Evolutionary conservation across 2,329 filamentous ascomycete species (phyloP).

Genomic region (Cladophialophora yegresii): DNA sequence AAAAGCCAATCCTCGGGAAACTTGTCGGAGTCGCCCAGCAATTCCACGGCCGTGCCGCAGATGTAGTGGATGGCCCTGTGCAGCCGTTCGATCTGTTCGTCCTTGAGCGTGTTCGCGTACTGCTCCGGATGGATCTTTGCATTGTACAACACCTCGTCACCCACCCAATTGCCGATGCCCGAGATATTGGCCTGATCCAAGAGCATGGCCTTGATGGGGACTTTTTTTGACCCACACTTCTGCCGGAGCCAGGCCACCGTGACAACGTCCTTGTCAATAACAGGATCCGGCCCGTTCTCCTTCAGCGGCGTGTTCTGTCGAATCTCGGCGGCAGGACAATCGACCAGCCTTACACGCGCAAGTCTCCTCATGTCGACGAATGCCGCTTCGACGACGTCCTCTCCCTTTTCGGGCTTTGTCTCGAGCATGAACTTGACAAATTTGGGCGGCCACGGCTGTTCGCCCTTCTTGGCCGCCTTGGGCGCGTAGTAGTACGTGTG

Average conservation of each 20-base stretch:
- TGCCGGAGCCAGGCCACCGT: constrained; percentile 73
- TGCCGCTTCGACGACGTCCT: constrained; percentile 66
- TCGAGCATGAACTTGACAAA: constrained; percentile 84
- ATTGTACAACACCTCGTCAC: constrained; percentile 89
- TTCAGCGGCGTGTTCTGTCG: constrained; percentile 74
- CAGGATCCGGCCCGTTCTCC: constrained; percentile 91
- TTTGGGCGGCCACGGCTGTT: constrained; percentile 78
- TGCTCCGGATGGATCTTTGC: constrained; percentile 89
- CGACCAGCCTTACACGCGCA: constrained; percentile 75
- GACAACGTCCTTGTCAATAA: constrained; percentile 75
- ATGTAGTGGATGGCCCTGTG: constrained; percentile 75
- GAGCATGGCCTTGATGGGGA: constrained; percentile 85
- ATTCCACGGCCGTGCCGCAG: constrained; percentile 75
- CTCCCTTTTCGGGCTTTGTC: constrained; percentile 56
- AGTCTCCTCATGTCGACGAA: constrained; percentile 84
- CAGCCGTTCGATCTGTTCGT: constrained; percentile 69
- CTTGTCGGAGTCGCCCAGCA: constrained; percentile 75
- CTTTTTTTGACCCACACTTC: constrained; percentile 72
- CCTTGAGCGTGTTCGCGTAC: constrained; percentile 78
- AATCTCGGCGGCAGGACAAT: constrained; percentile 76
- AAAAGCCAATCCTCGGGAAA: constrained; percentile 90
- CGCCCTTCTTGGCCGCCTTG: constrained; percentile 49
- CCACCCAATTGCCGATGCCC: constrained; percentile 96
- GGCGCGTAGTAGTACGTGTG: constrained; percentile 79
- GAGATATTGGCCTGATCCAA: constrained; percentile 86